Base-by-base conservation (phyloP, 148 eudicot genomes). In the Rhododendron ovatum region DNA sequence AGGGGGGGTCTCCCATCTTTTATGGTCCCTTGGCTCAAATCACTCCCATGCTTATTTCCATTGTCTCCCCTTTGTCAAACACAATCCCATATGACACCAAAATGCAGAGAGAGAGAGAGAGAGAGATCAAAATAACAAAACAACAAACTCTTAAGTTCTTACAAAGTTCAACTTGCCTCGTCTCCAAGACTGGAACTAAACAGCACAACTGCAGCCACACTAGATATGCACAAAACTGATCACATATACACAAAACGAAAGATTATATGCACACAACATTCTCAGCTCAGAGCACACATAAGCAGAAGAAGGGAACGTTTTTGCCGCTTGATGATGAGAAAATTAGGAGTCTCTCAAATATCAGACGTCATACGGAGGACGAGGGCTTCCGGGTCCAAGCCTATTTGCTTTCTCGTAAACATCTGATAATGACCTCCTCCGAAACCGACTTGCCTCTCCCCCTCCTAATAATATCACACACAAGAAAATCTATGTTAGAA, bases 351-450 rank as follows among this genome's bases (percentile, higher is more conserved):
- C 33, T 87, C 86, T 48, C 83, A 88, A 41, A 86, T 74, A 75
- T 91, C 92, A 89, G 76, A 91, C 67, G 88, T 91, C 88, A 85
- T 85, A 75, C 80, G 92, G 89, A 89, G 92, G 86, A 91, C 89
- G 85, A 88, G 91, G 85, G 90, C 91, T 89, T 85, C 90, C 61
- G 81, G 87, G 84, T 88, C 92, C 91, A 80, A 86, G 81, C 77
- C 90, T 90, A 39, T 78, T 88, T 71, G 90, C 84, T 86, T 89
- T 91, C 84, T 89, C 90, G 84, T 78, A 89, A 10, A 88, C 88
- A 37, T 89, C 90, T 7, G 92, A 91, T 14, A 86, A 85, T 2
- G 92, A 89, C 86, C 83, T 82, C 86, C 87, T 79, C 4, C 91
- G 87, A 50, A 91, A 91, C 83, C 91, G 82, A 53, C 35, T 86